Evolutionary conservation across 306 rosid species (phyloP).

Genomic region (Inga oerstediana): DNA sequence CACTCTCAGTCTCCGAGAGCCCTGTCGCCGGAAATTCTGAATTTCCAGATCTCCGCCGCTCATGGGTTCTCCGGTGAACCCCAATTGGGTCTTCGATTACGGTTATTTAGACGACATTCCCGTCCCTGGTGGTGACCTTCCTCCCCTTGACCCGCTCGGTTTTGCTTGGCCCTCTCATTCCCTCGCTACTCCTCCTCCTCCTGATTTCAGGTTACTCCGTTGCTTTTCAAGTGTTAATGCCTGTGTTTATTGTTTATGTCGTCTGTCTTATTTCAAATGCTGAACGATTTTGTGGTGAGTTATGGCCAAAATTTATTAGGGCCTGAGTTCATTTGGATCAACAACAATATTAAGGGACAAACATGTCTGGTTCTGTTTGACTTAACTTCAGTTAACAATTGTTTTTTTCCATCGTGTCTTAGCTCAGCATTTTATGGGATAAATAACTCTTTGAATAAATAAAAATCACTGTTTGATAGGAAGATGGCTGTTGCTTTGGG

Average conservation of each 20-base stretch:
- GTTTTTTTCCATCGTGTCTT: not conserved
- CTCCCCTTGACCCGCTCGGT: constrained; percentile 42
- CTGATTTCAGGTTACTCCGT: constrained; percentile 39
- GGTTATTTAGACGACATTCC: constrained; percentile 57
- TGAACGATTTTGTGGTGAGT: not conserved
- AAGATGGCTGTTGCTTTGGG: not conserved
- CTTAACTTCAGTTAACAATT: not conserved
- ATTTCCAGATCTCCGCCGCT: constrained; percentile 16
- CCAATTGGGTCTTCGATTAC: constrained; percentile 65
- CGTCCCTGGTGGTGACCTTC: constrained; percentile 48
- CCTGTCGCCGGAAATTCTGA: constrained; percentile 30
- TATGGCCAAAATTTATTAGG: not conserved
- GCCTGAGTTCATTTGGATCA: not conserved
- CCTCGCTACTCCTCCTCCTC: constrained; percentile 23
- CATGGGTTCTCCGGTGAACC: constrained; percentile 53
- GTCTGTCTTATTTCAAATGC: not conserved
- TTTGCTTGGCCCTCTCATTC: constrained; percentile 59
- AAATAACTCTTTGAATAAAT: not conserved
- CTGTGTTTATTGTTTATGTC: not conserved
- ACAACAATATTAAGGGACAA: not conserved
- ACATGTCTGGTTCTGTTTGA: not conserved
- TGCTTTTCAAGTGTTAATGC: not conserved
- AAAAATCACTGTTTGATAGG: not conserved
- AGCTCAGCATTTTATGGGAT: not conserved
- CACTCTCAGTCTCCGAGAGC: not conserved